Conservation (phyloP, 495 filamentous ascomycete species). For the Apodospora peruviana region DNA sequence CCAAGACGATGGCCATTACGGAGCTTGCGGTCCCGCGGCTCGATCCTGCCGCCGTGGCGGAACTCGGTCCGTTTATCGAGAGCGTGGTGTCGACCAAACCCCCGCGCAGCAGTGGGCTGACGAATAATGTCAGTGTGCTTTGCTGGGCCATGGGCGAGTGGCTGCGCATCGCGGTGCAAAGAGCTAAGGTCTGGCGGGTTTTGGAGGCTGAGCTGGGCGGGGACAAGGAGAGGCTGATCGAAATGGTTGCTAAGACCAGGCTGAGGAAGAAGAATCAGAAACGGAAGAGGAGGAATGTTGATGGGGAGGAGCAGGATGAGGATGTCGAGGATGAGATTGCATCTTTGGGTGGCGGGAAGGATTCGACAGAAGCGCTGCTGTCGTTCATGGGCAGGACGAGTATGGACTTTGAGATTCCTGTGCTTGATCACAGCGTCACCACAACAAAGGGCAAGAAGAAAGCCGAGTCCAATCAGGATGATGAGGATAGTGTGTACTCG, state of each 20-base stretch:
- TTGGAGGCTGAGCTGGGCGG: constrained; percentile 34
- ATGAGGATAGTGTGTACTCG: constrained; percentile 12
- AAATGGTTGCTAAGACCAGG: constrained; percentile 22
- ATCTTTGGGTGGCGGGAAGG: neutral
- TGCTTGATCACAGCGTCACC: constrained; percentile 4
- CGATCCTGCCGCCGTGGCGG: constrained; percentile 33
- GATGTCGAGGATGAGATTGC: constrained; percentile 12
- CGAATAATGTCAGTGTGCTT: constrained; percentile 39
- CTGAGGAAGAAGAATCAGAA: constrained; percentile 16
- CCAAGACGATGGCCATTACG: constrained; percentile 30
- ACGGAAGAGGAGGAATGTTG: constrained; percentile 8
- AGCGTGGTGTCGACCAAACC: constrained; percentile 7
- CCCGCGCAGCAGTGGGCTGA: constrained; percentile 23
- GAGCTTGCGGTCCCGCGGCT: constrained; percentile 35
- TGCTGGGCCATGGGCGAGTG: constrained; percentile 51
- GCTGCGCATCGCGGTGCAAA: constrained; percentile 36
- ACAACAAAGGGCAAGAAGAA: too few relatives aligned
- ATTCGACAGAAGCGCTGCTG: constrained; percentile 21
- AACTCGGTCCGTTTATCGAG: constrained; percentile 38
- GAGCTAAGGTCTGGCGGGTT: constrained; percentile 43
- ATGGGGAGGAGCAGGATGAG: constrained; percentile 12
- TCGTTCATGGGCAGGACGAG: constrained; percentile 35
- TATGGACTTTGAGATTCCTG: constrained; percentile 35
- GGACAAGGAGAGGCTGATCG: constrained; percentile 18
- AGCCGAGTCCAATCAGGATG: too few relatives aligned